phyloP scores from a whole-genome alignment of 192 early-diverging fungal species.

The Podila verticillata region DNA sequence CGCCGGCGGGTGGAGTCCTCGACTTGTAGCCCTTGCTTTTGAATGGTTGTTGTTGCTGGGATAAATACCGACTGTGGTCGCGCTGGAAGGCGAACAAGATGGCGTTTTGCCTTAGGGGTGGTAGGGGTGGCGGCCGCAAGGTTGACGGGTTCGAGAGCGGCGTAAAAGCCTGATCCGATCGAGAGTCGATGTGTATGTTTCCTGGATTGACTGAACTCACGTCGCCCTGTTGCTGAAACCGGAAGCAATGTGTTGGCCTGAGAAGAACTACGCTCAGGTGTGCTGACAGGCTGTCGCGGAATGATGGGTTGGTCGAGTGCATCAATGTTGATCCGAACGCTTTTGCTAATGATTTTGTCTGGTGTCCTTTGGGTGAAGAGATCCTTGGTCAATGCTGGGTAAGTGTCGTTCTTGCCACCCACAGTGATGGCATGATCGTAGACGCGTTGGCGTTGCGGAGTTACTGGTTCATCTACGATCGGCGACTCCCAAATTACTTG shows the following conservation, averaged over 20 bases:
- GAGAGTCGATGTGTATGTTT: conserved; percentile 24
- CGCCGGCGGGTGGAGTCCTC: conserved; percentile 10
- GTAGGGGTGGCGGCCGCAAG: conserved; percentile 25
- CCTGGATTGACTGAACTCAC: conserved; percentile 22
- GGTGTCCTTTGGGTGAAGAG: conserved; percentile 6
- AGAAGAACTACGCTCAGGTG: background rate
- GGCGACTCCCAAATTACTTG: conserved; percentile 50
- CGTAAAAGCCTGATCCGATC: conserved; percentile 35
- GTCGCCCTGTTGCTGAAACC: background rate
- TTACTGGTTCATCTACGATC: background rate
- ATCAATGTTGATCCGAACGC: conserved; percentile 36
- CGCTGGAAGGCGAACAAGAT: conserved; percentile 28
- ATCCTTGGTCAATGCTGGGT: conserved; percentile 26
- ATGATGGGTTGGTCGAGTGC: background rate
- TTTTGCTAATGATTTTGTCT: conserved; percentile 16
- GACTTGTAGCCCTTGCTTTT: background rate
- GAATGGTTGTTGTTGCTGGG: conserved; percentile 2
- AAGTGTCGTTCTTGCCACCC: background rate
- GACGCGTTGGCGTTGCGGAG: background rate
- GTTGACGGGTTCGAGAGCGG: conserved; percentile 27
- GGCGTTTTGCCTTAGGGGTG: conserved; percentile 10
- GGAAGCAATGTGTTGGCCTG: background rate
- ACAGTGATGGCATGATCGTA: conserved; percentile 8
- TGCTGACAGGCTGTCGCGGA: background rate
- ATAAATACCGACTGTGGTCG: conserved; percentile 36